Evolutionary conservation across 345 rosid species (phyloP).

Genomic region (Lepidium aucheri): DNA sequence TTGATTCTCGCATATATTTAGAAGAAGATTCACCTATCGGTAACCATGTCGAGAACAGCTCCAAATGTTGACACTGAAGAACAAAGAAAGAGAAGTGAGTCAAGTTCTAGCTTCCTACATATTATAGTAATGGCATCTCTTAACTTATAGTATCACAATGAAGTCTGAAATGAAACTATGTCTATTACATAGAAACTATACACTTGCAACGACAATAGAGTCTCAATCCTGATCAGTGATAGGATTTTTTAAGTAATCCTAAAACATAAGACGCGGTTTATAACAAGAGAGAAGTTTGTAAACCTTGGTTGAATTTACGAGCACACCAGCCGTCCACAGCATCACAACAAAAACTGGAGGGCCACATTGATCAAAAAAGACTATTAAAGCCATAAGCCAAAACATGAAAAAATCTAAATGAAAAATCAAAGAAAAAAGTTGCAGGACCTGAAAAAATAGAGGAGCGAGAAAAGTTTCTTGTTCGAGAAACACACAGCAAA

Average conservation of each 20-base stretch:
- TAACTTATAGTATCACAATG: neutral
- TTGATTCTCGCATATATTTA: neutral
- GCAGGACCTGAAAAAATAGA: conserved; percentile 73
- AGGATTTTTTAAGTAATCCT: neutral
- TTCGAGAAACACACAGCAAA: conserved; percentile 80
- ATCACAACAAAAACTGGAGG: conserved; percentile 87
- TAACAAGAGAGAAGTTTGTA: neutral
- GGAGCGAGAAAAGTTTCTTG: conserved; percentile 65
- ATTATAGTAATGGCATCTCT: neutral
- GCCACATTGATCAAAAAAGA: conserved; percentile 12
- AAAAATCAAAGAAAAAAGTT: neutral
- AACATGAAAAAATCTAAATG: neutral
- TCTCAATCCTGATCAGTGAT: neutral
- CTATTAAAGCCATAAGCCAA: neutral
- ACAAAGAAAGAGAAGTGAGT: conserved; percentile 10
- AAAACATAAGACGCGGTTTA: neutral
- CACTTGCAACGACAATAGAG: neutral
- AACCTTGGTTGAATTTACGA: conserved; percentile 95
- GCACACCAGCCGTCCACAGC: conserved; percentile 99
- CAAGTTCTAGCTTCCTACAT: conserved; percentile 3
- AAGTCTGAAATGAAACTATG: neutral
- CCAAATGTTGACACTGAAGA: conserved; percentile 89
- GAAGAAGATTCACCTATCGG: conserved; percentile 66
- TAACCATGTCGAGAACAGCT: conserved; percentile 97
- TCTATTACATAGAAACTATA: neutral